phyloP scores from a whole-genome alignment of 345 rosid genomes.

The Turritis glabra region DNA sequence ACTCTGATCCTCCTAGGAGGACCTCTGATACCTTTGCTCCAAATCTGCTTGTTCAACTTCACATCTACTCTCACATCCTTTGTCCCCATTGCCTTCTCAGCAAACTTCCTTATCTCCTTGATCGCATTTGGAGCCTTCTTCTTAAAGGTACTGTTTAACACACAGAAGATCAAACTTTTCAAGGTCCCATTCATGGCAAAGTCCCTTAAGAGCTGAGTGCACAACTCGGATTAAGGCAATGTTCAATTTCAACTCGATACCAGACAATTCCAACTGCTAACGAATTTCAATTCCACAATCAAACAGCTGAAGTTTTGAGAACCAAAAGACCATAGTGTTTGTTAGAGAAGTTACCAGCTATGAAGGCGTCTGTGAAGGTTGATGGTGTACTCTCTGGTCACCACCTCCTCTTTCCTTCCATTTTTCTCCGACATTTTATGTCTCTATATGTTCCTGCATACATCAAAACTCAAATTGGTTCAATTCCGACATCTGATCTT shows the following conservation, averaged over 20 bases:
- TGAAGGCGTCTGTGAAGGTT: slow-evolving; percentile 48
- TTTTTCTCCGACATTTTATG: slow-evolving; percentile 65
- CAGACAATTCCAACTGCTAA: no score
- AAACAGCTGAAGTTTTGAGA: not conserved
- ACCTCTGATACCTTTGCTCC: slow-evolving; percentile 71
- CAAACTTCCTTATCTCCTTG: slow-evolving; percentile 68
- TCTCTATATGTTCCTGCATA: not conserved
- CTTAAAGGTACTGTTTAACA: slow-evolving; percentile 57
- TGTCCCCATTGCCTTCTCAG: slow-evolving; percentile 56
- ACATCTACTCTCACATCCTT: slow-evolving; percentile 44
- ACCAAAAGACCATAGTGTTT: not conserved
- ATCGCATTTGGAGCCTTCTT: slow-evolving; percentile 76
- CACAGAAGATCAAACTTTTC: not conserved
- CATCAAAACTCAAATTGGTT: not conserved
- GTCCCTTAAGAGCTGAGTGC: not conserved
- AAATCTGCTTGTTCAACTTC: slow-evolving; percentile 63
- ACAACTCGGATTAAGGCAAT: not conserved
- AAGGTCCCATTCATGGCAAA: not conserved
- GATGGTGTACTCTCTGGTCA: slow-evolving; percentile 73
- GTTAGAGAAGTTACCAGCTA: slow-evolving; percentile 52
- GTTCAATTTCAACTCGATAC: no score
- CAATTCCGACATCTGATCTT: not conserved
- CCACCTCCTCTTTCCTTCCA: slow-evolving; percentile 79
- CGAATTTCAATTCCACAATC: not conserved
- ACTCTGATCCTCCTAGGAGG: slow-evolving; percentile 69